A percentile compares a stretch with the other conserved stretches of the same genome.
Conservation (phyloP, 208 protist species). For the Borovskyia barvae region DNA sequence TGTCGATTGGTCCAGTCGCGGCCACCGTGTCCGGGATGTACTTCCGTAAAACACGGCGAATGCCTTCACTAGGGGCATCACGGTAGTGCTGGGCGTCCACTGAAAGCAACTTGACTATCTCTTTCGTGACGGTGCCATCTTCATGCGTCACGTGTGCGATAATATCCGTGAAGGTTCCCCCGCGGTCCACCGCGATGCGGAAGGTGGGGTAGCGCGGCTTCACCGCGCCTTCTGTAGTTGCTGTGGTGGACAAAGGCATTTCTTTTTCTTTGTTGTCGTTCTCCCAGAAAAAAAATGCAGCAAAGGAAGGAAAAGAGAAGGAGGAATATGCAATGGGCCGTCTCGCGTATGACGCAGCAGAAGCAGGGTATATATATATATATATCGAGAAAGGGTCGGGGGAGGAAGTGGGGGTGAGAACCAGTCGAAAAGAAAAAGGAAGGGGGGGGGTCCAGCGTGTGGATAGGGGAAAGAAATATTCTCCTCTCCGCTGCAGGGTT, state of each 20-base stretch:
- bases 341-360: too few species aligned
- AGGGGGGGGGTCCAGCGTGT: too few species aligned
- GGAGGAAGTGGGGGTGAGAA: too few species aligned
- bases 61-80: constrained; percentile 95
- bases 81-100: constrained; percentile 92
- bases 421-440: too few species aligned
- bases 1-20: constrained; percentile 52
- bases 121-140: constrained; percentile 19
- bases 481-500: too few species aligned
- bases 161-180: constrained; percentile 96
- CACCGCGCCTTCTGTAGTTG: not conserved
- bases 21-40: constrained; percentile 33
- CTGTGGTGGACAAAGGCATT: constrained; percentile 1
- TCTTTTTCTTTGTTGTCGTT: too few species aligned
- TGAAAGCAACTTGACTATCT: constrained; percentile 93
- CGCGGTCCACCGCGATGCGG: constrained; percentile 91
- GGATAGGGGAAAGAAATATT: too few species aligned
- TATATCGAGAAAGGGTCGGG: too few species aligned
- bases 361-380: too few species aligned
- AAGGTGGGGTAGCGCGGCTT: constrained; percentile 33
- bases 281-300: not conserved
- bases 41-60: constrained; percentile 84
- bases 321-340: not conserved
- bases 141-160: constrained; percentile 68
- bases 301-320: not conserved